Evolutionary conservation across 1,284 basidiomycete species (phyloP), one percentile per base, ranked within the genome.

Genomic region (Paramarasmius palmivorus): DNA sequence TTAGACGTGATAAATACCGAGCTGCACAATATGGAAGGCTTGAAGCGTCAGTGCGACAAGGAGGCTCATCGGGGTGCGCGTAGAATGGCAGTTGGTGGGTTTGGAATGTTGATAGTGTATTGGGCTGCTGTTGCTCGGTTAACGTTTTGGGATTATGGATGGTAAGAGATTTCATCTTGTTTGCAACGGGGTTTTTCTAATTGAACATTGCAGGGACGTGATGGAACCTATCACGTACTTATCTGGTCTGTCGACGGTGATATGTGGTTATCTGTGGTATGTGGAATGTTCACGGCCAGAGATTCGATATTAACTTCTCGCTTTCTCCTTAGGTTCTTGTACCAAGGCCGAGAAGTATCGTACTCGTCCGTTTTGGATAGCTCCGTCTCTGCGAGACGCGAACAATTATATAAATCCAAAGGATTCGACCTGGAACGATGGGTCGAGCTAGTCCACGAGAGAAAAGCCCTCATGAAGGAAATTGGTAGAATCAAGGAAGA

Each of bases 181-280:
- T 32, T 39, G 15, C 4, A 39, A 39, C 15, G 26, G 48, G 9
- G 40, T 9, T 19, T 22, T 32, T 6, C 17, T 32, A 10, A 26
- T 34, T 20, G 40, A 32, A 19, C 4, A 8, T 41, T 44, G 59
- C 38, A 84, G 83, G 84, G 84, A 88, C 59, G 68, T 84, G 9
- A 87, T 86, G 83, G 84, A 88, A 62, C 86, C 85, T 1, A 77
- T 86, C 44, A 87, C 82, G 3, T 84, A 86, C 63, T 69, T 85
- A 17, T 83, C 81, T 14, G 82, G 82, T 10, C 67, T 86, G 9
- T 79, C 81, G 0, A 83, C 77, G 10, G 83, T 84, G 53, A 78
- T 85, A 39, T 72, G 77, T 15, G 79, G 82, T 3, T 85, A 85
- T 61, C 69, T 83, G 3, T 84, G 81, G 81, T 81, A 52, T n/a